Percentiles rank a stretch among this genome's conserved stretches.
These are phyloP conservation scores for Heteromeles arbutifolia DNA, from an alignment of 306 rosid genomes.

Conservation along the genomic window DNA sequence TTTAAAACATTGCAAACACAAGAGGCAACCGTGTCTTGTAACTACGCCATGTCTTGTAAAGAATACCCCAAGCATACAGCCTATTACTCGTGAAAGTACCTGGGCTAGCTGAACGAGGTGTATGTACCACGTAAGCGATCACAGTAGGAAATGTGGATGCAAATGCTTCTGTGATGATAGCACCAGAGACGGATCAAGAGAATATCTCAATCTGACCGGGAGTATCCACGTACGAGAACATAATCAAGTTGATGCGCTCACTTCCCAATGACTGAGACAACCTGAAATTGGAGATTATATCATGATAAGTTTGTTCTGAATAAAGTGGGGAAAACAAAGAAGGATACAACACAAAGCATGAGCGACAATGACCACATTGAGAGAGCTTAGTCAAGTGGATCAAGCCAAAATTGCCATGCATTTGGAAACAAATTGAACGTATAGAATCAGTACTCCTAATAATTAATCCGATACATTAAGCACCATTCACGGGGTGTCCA, in stretches of 20 bases:
- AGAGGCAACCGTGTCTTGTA: no score
- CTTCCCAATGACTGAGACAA: slow-evolving; percentile 65
- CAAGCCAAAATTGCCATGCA: no score
- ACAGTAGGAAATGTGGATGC: slow-evolving; percentile 98
- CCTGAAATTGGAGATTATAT: slow-evolving; percentile 45
- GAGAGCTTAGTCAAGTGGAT: no score
- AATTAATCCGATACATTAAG: no score
- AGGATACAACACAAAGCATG: neutral
- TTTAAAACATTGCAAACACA: slow-evolving; percentile 40
- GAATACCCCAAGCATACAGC: slow-evolving; percentile 90
- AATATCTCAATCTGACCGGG: slow-evolving; percentile 98
- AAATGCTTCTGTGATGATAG: slow-evolving; percentile 96
- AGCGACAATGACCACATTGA: no score
- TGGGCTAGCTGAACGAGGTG: slow-evolving; percentile 79
- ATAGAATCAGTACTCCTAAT: no score
- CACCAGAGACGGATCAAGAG: slow-evolving; percentile 97
- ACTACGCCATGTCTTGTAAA: slow-evolving; percentile 87
- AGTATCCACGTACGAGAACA: slow-evolving; percentile 86
- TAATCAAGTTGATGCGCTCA: slow-evolving; percentile 91
- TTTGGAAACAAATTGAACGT: no score
- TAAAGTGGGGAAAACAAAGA: neutral
- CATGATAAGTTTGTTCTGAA: slow-evolving; percentile 3
- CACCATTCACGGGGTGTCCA: neutral
- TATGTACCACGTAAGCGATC: slow-evolving; percentile 71
- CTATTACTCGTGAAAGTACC: slow-evolving; percentile 95